Evolutionary conservation across 495 filamentous ascomycete genomes (phyloP), one percentile per base, ranked within the genome.

Genomic region (Aspergillus affinis): DNA sequence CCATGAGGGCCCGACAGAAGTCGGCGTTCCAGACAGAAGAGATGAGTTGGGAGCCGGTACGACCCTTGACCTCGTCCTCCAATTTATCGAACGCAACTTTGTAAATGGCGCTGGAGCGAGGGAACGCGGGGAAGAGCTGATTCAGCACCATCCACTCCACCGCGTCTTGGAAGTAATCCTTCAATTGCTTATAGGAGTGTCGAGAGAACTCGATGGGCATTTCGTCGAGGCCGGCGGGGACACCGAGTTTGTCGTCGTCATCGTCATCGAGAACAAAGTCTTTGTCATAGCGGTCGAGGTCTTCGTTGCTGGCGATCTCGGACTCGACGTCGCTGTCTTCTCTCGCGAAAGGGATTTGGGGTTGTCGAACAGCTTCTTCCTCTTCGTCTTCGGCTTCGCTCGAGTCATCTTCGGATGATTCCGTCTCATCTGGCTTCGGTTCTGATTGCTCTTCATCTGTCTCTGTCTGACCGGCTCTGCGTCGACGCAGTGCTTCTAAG

Each of bases 71-170:
- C 65, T 91, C 88, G 60, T 89, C 84, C 58, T 91, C 82, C 0
- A 97, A 75, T 62, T 92, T 93, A 26, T 72, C 72, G 72, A 93
- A 93, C 0, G 90, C 87, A 23, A 90, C 78, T 23, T 76, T 59
- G 64, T 92, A 97, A 10, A 92, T 72, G 3, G 78, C 73, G 56
- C 90, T 85, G 2, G 82, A 74, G 19, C 84, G 79, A 4, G 81
- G 74, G 64, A 93, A 95, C 0, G 81, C 86, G 2, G 90, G 90
- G 62, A 93, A 88, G 46, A 97, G 75, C 60, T 88, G 86, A 65
- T 84, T 87, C 56, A 86, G 84, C 2, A 96, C 85, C 72, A 93
- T 86, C 90, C 90, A 96, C 70, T 91, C 89, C 0, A 97, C 78
- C 0, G 84, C 90, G 63, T 87, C 83, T 45, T 84, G 85, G 75